Conservation (phyloP, 2,329 filamentous ascomycete species). For the Botryotinia calthae region DNA sequence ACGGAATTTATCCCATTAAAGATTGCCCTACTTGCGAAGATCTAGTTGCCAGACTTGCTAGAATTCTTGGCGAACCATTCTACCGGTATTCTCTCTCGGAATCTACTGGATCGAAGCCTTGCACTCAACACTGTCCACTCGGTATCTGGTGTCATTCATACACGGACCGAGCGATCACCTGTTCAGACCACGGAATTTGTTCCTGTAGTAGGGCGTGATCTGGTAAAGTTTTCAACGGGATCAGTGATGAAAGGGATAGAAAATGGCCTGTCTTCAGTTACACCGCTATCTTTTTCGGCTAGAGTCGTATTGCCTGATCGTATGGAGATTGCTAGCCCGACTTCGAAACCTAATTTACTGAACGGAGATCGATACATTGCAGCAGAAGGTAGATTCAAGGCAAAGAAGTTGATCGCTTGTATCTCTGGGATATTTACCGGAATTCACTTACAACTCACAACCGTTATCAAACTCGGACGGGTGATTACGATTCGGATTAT, state of each 20-base stretch:
- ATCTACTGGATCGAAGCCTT: not conserved
- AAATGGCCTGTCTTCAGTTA: not conserved
- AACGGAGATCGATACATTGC: not conserved
- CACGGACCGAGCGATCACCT: constrained; percentile 11
- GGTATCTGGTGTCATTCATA: not conserved
- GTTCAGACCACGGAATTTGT: not conserved
- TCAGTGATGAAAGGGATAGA: not conserved
- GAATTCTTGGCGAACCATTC: not conserved
- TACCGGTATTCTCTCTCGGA: not conserved
- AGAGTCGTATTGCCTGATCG: not conserved
- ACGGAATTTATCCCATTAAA: not conserved
- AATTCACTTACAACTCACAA: not conserved
- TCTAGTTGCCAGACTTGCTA: not conserved
- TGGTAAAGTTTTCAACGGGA: not conserved
- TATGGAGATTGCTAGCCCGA: not conserved
- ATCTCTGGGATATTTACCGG: too few species aligned
- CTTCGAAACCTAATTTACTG: not conserved
- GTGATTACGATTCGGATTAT: not conserved
- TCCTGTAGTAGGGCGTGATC: not conserved
- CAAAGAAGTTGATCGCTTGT: not conserved
- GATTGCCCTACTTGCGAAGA: not conserved
- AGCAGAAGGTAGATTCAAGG: not conserved
- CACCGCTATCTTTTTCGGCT: not conserved
- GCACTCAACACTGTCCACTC: not conserved
- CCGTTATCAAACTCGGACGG: not conserved